A percentile compares a stretch with the other conserved stretches of the same genome.
Conservation (phyloP, 805 yeast genomes). For the Hanseniaspora guilliermondii region DNA sequence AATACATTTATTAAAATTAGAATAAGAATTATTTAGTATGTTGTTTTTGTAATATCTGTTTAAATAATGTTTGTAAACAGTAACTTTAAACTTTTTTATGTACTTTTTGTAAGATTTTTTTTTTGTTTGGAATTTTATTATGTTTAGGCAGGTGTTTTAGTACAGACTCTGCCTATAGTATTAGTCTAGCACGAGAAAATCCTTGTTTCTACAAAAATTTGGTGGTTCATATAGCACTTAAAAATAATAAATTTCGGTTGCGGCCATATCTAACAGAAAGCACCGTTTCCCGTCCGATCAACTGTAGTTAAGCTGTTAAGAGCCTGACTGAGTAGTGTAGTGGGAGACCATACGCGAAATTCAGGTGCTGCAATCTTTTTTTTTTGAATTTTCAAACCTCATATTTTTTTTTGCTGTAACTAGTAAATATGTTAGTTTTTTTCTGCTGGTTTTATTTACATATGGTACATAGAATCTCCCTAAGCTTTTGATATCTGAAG, state of each 20-base stretch:
- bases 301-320: slow-evolving; percentile 47
- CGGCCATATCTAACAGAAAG: slow-evolving; percentile 50
- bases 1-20: too few relatives aligned
- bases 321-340: slow-evolving; percentile 46
- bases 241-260: slow-evolving; percentile 30
- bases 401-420: background rate
- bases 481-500: background rate
- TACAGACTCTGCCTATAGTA: background rate
- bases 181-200: background rate
- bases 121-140: too few relatives aligned
- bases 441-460: background rate
- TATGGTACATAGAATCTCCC: background rate
- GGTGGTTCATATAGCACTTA: background rate
- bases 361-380: slow-evolving; percentile 41
- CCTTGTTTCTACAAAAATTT: background rate
- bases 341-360: slow-evolving; percentile 49
- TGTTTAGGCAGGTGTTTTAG: too few relatives aligned
- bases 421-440: background rate
- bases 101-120: too few relatives aligned
- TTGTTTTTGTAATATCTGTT: too few relatives aligned
- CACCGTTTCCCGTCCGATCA: slow-evolving; percentile 54
- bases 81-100: too few relatives aligned
- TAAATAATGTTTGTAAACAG: too few relatives aligned
- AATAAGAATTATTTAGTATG: too few relatives aligned
- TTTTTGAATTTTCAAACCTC: slow-evolving; percentile 16